Evolutionary conservation across 495 filamentous ascomycete species (phyloP).

Genomic region (Cercophora sp.): DNA sequence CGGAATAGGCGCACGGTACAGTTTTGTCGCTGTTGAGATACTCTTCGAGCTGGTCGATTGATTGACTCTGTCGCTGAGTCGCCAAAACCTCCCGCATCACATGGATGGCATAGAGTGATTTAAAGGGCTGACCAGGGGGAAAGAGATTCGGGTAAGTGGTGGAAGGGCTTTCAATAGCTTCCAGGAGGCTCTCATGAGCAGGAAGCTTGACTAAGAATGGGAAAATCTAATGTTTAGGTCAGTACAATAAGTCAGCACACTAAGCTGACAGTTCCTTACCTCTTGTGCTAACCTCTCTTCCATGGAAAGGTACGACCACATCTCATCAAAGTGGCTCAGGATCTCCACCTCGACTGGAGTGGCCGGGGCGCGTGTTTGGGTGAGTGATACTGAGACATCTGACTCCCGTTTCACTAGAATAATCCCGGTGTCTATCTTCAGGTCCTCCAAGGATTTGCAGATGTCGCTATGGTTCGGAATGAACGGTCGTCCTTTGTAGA

Average conservation of each 20-base stretch:
- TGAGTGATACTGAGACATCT: constrained; percentile 28
- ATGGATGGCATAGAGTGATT: constrained; percentile 68
- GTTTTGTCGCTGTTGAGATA: constrained; percentile 1
- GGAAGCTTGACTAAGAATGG: constrained; percentile 71
- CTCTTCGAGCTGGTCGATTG: constrained; percentile 15
- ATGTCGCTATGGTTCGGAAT: constrained; percentile 46
- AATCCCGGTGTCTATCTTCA: constrained; percentile 56
- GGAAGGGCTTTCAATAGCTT: constrained; percentile 52
- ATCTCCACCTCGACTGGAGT: constrained; percentile 68
- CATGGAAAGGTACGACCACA: constrained; percentile 78
- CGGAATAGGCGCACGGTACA: constrained; percentile 20
- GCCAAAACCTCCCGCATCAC: constrained; percentile 51
- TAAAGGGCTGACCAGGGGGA: constrained; percentile 65
- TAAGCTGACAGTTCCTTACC: constrained; percentile 48
- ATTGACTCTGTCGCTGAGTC: constrained; percentile 22
- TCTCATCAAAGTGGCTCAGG: constrained; percentile 75
- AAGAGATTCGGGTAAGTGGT: constrained; percentile 57
- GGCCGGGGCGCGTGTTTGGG: constrained; percentile 35
- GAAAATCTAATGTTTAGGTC: no score
- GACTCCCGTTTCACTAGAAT: constrained; percentile 53
- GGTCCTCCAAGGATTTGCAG: constrained; percentile 52
- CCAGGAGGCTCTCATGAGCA: constrained; percentile 57
- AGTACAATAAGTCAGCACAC: no score
- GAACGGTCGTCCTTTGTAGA: constrained; percentile 45
- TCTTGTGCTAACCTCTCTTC: constrained; percentile 67